Conservation (phyloP, 106 monocot species). For the Acanthochlamys bracteata region DNA sequence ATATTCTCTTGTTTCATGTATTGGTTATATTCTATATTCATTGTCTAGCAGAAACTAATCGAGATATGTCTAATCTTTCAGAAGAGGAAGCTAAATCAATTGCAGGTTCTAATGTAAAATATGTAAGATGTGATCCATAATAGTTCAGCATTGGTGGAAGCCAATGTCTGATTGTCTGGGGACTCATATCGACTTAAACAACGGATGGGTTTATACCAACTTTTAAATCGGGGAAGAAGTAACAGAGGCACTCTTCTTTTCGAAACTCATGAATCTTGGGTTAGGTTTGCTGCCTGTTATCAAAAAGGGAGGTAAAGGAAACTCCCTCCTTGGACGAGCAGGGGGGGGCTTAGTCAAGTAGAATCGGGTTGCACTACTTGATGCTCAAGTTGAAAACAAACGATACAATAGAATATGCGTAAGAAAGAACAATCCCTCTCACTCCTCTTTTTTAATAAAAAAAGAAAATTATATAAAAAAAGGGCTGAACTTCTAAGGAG, state of each 20-base stretch:
- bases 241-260: not conserved
- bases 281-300: slow-evolving; percentile 10
- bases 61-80: slow-evolving; percentile 13
- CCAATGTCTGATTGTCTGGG: slow-evolving; percentile 7
- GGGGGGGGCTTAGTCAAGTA: slow-evolving; percentile 26
- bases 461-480: too few species aligned
- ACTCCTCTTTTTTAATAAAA: not conserved
- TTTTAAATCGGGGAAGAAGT: slow-evolving; percentile 11
- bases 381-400: slow-evolving; percentile 37
- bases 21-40: slow-evolving; percentile 10
- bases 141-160: not conserved
- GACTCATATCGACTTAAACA: slow-evolving; percentile 18
- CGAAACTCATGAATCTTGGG: slow-evolving; percentile 11
- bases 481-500: slow-evolving; percentile 5
- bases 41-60: slow-evolving; percentile 12
- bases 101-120: slow-evolving; percentile 16
- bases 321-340: slow-evolving; percentile 26
- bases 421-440: slow-evolving; percentile 20
- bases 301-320: slow-evolving; percentile 18
- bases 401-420: slow-evolving; percentile 31
- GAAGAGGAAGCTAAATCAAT: slow-evolving; percentile 15
- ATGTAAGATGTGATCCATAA: too few species aligned
- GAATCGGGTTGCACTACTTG: not conserved
- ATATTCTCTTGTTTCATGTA: slow-evolving; percentile 7
- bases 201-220: slow-evolving; percentile 19